These are phyloP conservation scores for Cyclotella distinguenda DNA, from an alignment of 108 stramenopile species.

Conservation along the genomic window DNA sequence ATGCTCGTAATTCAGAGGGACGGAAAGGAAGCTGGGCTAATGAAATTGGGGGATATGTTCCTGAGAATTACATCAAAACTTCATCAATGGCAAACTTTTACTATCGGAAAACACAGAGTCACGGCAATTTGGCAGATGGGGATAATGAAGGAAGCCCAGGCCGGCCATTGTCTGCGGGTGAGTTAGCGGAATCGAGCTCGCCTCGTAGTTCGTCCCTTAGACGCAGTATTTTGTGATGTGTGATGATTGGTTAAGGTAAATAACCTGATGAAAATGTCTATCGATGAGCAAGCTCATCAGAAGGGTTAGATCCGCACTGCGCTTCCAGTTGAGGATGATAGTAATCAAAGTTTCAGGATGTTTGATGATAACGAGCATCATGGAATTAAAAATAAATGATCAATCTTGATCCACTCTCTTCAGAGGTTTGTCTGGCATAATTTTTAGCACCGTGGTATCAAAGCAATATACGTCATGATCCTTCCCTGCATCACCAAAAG, in stretches of 20 bases:
- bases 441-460: conserved; percentile 49
- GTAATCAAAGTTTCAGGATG: too few species aligned
- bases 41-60: conserved; percentile 11
- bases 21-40: conserved; percentile 24
- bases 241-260: too few species aligned
- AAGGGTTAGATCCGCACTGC: too few species aligned
- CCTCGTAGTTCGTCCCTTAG: too few species aligned
- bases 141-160: conserved; percentile 5
- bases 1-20: conserved; percentile 3
- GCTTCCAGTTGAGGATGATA: too few species aligned
- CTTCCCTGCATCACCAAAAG: conserved; percentile 73
- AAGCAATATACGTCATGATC: conserved; percentile 72
- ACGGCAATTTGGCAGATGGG: conserved; percentile 21
- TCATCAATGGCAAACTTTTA: conserved; percentile 90
- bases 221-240: too few species aligned
- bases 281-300: too few species aligned
- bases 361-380: too few species aligned
- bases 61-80: conserved; percentile 70
- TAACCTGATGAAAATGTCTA: too few species aligned
- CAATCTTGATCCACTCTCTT: conserved; percentile 6
- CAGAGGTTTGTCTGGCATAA: conserved; percentile 18
- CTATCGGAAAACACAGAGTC: conserved; percentile 63
- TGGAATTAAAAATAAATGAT: not conserved
- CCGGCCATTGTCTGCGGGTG: conserved; percentile 1
- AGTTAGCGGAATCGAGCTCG: not conserved